phyloP scores from a whole-genome alignment of 2,329 filamentous ascomycete genomes.

The Pseudocercospora pini-densiflorae region DNA sequence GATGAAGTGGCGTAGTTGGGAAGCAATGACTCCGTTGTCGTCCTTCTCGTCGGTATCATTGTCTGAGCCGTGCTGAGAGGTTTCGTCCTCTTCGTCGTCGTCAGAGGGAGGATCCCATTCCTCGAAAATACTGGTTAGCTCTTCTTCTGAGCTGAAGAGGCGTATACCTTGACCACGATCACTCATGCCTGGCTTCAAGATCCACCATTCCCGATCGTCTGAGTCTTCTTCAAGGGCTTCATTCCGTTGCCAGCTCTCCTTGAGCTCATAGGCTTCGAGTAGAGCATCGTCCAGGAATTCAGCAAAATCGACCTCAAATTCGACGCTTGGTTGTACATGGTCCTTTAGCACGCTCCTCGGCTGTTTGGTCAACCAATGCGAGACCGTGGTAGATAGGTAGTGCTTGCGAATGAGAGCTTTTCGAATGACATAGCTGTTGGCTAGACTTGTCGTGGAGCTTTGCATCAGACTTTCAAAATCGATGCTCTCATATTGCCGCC shows the following conservation, averaged over 20 bases:
- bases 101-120: constrained; percentile 82
- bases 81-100: constrained; percentile 53
- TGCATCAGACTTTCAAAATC: constrained; percentile 77
- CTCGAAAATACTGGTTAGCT: constrained; percentile 87
- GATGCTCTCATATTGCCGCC: constrained; percentile 82
- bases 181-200: constrained; percentile 96
- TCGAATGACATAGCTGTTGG: constrained; percentile 92
- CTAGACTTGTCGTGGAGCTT: constrained; percentile 65
- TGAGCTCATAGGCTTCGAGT: constrained; percentile 80
- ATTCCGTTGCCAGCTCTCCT: constrained; percentile 76
- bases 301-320: constrained; percentile 94
- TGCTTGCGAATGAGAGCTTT: constrained; percentile 98
- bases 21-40: constrained; percentile 71
- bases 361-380: constrained; percentile 84
- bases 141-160: constrained; percentile 82
- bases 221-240: constrained; percentile 46
- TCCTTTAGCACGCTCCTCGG: constrained; percentile 69
- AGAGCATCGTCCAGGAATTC: constrained; percentile 96
- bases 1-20: constrained; percentile 93
- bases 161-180: constrained; percentile 92
- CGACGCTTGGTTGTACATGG: constrained; percentile 77
- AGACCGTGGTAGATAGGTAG: constrained; percentile 81
- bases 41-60: constrained; percentile 26
- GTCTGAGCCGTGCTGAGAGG: constrained; percentile 26
- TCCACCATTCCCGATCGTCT: constrained; percentile 79